Percentiles rank a stretch among this genome's conserved stretches.
These are phyloP conservation scores for Arabidopsis thaliana DNA, from an alignment of 345 rosid species.

Conservation along the genomic window TAIR10.1 NC_003076.8:25800001-25800500, in stretches of 20 bases:
- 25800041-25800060: constrained; percentile 15
- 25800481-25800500: constrained; percentile 1
- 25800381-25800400: constrained; percentile 76
- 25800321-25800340: constrained; percentile 21
- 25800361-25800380: constrained; percentile 52
- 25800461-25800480: constrained; percentile 35
- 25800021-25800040: neutral
- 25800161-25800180: constrained; percentile 4
- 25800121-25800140: constrained; percentile 12
- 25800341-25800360: constrained; percentile 29
- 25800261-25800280: constrained; percentile 28
- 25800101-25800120: constrained; percentile 13
- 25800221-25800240: constrained; percentile 49
- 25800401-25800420: constrained; percentile 31
- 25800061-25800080: constrained; percentile 15
- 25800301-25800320: constrained; percentile 17
- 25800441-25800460: constrained; percentile 35
- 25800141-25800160: constrained; percentile 4
- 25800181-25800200: neutral
- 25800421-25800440: constrained; percentile 35
- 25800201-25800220: neutral
- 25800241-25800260: constrained; percentile 33
- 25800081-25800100: constrained; percentile 6
- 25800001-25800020: constrained; percentile 1
- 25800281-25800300: constrained; percentile 10